Base-by-base conservation (phyloP, 805 yeast species). In the Kuraishia ogatae region DNA sequence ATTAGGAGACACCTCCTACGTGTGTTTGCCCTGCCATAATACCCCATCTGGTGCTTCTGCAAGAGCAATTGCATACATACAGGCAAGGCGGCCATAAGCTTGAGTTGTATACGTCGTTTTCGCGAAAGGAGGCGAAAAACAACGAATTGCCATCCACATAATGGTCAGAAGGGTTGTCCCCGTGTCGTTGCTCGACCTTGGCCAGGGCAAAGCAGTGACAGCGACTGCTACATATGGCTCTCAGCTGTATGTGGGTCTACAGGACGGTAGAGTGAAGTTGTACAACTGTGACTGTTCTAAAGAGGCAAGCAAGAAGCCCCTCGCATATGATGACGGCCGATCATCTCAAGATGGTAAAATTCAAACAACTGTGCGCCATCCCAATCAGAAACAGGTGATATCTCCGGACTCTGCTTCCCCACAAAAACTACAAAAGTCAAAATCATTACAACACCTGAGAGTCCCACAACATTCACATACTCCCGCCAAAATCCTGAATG, bases 161-260 rank as follows among this genome's bases (percentile, higher is more conserved):
- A 35, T 35, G 43, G 43, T 35, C n/a, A 15, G n/a, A 15, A 35
- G 43, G 43, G 43, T 17, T 3, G 13, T 35, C 13, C 52, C 52
- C 24, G 26, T 39, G 2, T 28, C 29, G 23, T 28, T 20, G 52
- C 43, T 56, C 23, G 58, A 60, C 23, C 53, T 59, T 50, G 55
- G 52, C 51, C 22, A 51, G 43, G 46, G 57, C 20, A 39, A 53
- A 26, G 56, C 51, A 53, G 57, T 66, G 5, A 61, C 64, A 3
- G 55, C 62, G 2, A 53, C 62, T 46, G 62, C 60, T 51, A 21
- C 59, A 8, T 53, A 50, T 47, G 53, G 57, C 4, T 58, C 58
- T 50, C 59, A 59, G n/a, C 48, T 65, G 19, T 63, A 56, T 53
- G 53, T 66, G 1, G 67, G 63, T 2, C 48, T 57, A n/a, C 54